Base-by-base conservation (phyloP, 495 filamentous ascomycete species). In the Lasiosphaeriaceae sp. region DNA sequence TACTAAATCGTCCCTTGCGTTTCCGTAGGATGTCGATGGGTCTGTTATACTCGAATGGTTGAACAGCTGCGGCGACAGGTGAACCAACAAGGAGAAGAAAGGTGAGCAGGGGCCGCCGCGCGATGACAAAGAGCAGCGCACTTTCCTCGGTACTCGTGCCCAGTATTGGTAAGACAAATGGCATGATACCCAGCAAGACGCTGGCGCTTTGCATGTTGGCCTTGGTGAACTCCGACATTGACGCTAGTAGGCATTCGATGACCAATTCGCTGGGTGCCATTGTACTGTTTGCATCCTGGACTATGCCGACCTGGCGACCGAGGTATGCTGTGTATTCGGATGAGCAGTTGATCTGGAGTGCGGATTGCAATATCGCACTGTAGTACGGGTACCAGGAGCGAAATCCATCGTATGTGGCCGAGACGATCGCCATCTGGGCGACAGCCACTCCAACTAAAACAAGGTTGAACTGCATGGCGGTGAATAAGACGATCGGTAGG, bases 121-220 rank as follows among this genome's bases (percentile, higher is more conserved):
- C 20, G 19, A 55, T 55, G 9, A 58, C 57, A 22, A 55, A 46
- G 14, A 66, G 52, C 14, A 65, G 37, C 7, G 61, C 55, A 3
- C 54, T 52, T 52, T 69, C 66, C 24, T 48, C 59, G 21, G 44
- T 52, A 23, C 53, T 60, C 14, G 64, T 54, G 3, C 66, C 64
- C 5, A 69, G 55, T 7, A 60, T 41, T 21, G 65, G 58, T n/a
- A 70, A 58, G 2, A 61, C 56, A 11, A 61, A 56, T 14, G 67
- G 67, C 29, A 61, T 63, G 35, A 70, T 54, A 51, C 67, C 67
- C 29, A 70, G 65, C 17, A 70, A 34, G 5, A 68, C 67, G 31
- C 62, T 59, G 3, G 65, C 67, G 5, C 53, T 52, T 11, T 60
- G 52, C 51, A 64, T 57, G 48, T 65, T 64, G 21, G 65, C 52